Evolutionary conservation across 2,329 filamentous ascomycete species (phyloP).

Genomic region (Penicillium hesseltinei): DNA sequence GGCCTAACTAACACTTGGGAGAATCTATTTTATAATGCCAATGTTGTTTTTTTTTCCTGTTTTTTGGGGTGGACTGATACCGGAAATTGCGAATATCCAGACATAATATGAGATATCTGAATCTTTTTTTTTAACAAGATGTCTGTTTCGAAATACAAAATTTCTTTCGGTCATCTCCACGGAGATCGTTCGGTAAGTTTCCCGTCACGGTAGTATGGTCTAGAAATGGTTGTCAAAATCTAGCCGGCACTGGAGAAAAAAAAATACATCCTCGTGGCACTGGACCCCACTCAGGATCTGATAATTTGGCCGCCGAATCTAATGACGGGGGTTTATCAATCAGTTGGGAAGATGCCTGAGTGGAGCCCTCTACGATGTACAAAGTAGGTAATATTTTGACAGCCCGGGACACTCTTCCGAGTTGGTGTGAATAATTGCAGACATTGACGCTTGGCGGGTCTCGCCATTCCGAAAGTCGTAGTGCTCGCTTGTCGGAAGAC

Average conservation of each 20-base stretch:
- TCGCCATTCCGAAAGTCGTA: background rate
- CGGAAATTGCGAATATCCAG: too few relatives aligned
- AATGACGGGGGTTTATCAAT: background rate
- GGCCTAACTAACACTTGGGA: background rate
- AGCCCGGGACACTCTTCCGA: background rate
- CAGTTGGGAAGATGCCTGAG: background rate
- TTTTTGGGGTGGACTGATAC: background rate
- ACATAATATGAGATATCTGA: background rate
- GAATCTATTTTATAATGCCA: background rate
- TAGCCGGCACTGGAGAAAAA: background rate
- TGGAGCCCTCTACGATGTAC: background rate
- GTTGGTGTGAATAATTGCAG: background rate
- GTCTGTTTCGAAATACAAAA: background rate
- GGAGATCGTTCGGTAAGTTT: background rate
- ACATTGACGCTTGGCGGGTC: background rate
- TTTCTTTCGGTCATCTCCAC: background rate
- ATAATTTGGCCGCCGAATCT: conserved; percentile 6
- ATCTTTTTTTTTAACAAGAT: background rate
- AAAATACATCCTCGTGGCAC: background rate
- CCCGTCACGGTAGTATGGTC: background rate
- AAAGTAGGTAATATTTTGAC: background rate
- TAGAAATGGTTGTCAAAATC: background rate
- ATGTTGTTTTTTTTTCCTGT: too few relatives aligned
- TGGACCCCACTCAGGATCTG: conserved; percentile 10
- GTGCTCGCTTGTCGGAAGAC: background rate